Conservation (phyloP, 139 green algal species). For the Deuterostichococcus epilithicus region DNA sequence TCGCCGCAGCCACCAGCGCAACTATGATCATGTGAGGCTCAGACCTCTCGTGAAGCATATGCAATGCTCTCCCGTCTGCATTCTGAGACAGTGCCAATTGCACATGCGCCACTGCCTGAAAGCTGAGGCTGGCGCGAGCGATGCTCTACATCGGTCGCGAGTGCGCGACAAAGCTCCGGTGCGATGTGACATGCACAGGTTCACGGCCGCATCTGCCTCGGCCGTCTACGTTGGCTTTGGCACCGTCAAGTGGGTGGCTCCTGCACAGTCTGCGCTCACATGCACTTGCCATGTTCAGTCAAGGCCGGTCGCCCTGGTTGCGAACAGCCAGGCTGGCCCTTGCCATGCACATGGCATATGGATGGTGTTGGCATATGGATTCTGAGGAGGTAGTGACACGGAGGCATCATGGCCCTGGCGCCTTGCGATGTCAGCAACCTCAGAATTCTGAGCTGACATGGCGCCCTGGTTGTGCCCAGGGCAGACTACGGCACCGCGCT, state of each 20-base stretch:
- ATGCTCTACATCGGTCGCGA: neutral
- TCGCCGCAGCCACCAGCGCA: slow-evolving; percentile 52
- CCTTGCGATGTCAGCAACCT: too few species aligned
- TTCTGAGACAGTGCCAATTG: neutral
- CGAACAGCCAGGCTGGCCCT: too few species aligned
- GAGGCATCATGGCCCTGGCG: too few species aligned
- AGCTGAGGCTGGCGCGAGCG: too few species aligned
- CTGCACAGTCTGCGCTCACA: too few species aligned
- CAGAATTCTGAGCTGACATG: too few species aligned
- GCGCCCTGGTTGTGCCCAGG: slow-evolving; percentile 5
- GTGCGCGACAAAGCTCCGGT: too few species aligned
- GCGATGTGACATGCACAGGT: neutral
- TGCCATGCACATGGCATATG: too few species aligned
- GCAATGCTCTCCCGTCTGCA: neutral
- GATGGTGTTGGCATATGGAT: too few species aligned
- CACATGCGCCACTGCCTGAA: too few species aligned
- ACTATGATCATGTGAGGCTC: slow-evolving; percentile 52
- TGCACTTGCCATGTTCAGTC: neutral
- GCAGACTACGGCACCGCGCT: slow-evolving; percentile 34
- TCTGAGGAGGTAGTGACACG: too few species aligned
- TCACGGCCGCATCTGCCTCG: slow-evolving; percentile 48
- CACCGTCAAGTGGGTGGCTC: slow-evolving; percentile 12
- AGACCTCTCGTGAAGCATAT: neutral
- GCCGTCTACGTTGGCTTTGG: slow-evolving; percentile 53
- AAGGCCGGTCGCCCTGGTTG: neutral